Evolutionary conservation across 352 stramenopile species (phyloP).

Genomic region (Achlya hypogyna): DNA sequence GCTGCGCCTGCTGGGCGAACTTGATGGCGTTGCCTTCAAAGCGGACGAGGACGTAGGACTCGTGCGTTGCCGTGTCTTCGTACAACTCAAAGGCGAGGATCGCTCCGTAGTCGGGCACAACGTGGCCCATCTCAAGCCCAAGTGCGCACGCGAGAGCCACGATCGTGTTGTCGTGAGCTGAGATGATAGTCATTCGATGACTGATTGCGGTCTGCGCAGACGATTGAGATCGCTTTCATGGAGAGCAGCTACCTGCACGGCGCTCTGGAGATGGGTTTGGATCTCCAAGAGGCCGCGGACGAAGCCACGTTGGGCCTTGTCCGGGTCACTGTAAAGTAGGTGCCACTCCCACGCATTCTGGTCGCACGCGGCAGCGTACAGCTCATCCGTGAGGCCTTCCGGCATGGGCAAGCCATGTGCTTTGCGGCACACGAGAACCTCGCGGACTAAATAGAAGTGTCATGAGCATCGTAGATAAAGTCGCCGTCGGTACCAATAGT

Average conservation of each 20-base stretch:
- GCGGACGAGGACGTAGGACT: conserved; percentile 39
- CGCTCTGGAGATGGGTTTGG: conserved; percentile 33
- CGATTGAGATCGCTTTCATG: conserved; percentile 4
- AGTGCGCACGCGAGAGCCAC: conserved; percentile 59
- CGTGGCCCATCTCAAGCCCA: conserved; percentile 31
- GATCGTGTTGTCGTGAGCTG: conserved; percentile 71
- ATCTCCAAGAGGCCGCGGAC: conserved; percentile 42
- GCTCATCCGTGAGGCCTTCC: conserved; percentile 37
- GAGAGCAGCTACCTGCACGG: conserved; percentile 21
- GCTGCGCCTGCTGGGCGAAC: conserved; percentile 35
- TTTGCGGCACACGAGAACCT: conserved; percentile 57
- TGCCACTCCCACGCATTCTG: conserved; percentile 73
- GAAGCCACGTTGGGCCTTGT: conserved; percentile 59
- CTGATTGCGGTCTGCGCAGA: conserved; percentile 22
- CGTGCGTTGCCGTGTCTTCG: conserved; percentile 28
- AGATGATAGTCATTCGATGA: conserved; percentile 66
- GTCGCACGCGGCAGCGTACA: conserved; percentile 52
- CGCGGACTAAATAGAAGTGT: conserved; percentile 35
- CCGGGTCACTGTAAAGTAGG: conserved; percentile 52
- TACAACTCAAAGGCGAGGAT: conserved; percentile 73
- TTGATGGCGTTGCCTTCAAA: conserved; percentile 37
- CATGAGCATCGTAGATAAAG: background rate
- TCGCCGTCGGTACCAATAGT: conserved; percentile 23
- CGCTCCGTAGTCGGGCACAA: conserved; percentile 56
- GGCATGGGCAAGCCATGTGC: conserved; percentile 52